phyloP scores from a whole-genome alignment of 1,284 basidiomycete genomes.

The Xerocomus amazonicus region DNA sequence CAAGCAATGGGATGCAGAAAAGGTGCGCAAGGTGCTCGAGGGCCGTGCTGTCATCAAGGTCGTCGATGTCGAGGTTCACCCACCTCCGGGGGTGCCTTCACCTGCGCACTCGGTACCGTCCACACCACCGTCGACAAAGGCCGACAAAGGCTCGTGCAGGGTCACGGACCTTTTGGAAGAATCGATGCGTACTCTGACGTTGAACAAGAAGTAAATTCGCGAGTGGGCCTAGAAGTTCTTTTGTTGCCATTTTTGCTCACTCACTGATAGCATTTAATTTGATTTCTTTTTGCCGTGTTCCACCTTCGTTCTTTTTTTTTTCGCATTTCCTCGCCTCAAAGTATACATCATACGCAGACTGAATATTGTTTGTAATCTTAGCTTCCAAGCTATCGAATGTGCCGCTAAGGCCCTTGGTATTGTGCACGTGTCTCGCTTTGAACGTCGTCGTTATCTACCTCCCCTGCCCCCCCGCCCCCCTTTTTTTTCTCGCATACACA shows the following conservation, averaged over 20 bases:
- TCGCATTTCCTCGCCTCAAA: background rate
- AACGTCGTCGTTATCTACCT: conserved; percentile 14
- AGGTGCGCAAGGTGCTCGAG: conserved; percentile 71
- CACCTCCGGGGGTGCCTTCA: conserved; percentile 1
- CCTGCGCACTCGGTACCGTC: conserved; percentile 1
- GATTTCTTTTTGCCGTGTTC: background rate
- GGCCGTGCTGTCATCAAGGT: conserved; percentile 71
- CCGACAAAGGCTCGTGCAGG: conserved; percentile 27
- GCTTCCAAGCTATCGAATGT: background rate
- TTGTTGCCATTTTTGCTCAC: background rate
- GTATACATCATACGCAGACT: conserved; percentile 7
- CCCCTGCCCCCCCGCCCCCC: background rate
- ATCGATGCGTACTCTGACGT: conserved; percentile 57
- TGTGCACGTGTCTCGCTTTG: conserved; percentile 3
- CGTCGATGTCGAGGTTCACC: conserved; percentile 58
- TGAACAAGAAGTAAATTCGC: conserved; percentile 45
- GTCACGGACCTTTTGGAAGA: conserved; percentile 52
- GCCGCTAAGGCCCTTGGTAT: conserved; percentile 2
- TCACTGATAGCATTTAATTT: conserved; percentile 5
- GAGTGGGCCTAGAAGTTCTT: background rate
- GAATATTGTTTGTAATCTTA: conserved; percentile 11
- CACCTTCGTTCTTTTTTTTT: conserved; percentile 18
- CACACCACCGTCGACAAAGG: conserved; percentile 15
- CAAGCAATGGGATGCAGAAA: conserved; percentile 63
- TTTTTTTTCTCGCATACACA: conserved; percentile 2